These are phyloP conservation scores for Ammopiptanthus mongolicus DNA, from an alignment of 306 rosid species.

Conservation along the genomic window DNA sequence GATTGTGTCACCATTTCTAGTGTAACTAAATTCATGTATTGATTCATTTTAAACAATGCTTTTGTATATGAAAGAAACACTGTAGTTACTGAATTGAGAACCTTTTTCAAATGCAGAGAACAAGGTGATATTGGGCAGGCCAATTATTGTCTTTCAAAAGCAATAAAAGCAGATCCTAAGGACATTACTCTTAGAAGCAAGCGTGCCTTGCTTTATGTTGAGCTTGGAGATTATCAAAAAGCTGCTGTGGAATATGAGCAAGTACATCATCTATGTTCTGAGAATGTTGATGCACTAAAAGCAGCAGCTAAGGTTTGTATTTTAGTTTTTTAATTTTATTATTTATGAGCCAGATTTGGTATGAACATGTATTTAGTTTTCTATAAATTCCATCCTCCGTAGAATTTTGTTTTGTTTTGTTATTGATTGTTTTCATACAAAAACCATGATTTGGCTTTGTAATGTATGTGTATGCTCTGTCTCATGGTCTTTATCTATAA, in stretches of 20 bases:
- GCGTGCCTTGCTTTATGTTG: slow-evolving; percentile 64
- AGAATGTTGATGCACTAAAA: slow-evolving; percentile 71
- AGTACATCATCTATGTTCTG: slow-evolving; percentile 50
- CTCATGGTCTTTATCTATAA: no score
- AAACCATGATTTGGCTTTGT: not conserved
- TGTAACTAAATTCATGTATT: not conserved
- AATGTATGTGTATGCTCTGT: slow-evolving; percentile 4
- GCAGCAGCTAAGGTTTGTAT: slow-evolving; percentile 54
- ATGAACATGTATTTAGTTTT: slow-evolving; percentile 2
- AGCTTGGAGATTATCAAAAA: slow-evolving; percentile 65
- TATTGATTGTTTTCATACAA: not conserved
- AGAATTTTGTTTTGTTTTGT: not conserved
- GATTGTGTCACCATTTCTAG: not conserved
- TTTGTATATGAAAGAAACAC: slow-evolving; percentile 3
- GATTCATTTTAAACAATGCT: not conserved
- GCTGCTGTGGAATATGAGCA: slow-evolving; percentile 74
- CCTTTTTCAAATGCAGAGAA: slow-evolving; percentile 37
- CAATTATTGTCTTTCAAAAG: slow-evolving; percentile 83
- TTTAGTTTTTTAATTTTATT: slow-evolving; percentile 13
- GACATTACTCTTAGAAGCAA: slow-evolving; percentile 44
- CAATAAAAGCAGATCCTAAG: slow-evolving; percentile 75
- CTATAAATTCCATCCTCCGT: not conserved
- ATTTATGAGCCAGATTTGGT: slow-evolving; percentile 12
- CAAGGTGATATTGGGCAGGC: no score
- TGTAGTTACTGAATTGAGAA: slow-evolving; percentile 10